phyloP scores from a whole-genome alignment of 441 rosid genomes.

The Pelargonium australe region DNA sequence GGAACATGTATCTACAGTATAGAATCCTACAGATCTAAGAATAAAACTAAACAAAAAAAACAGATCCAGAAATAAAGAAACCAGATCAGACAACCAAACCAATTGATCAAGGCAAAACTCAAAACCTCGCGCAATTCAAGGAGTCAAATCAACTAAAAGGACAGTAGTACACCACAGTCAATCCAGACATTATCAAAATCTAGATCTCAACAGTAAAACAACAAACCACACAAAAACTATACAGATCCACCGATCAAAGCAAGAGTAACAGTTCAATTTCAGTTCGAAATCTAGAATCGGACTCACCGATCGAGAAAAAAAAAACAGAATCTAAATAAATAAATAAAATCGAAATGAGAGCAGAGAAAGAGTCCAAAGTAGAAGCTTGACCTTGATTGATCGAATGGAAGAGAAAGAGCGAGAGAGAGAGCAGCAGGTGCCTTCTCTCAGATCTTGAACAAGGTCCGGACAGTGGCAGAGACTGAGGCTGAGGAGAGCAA shows the following conservation, averaged over 20 bases:
- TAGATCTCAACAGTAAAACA: not conserved
- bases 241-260: not conserved
- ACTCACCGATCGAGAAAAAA: too few species aligned
- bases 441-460: not conserved
- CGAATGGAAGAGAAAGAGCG: not conserved
- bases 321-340: not conserved
- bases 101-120: not conserved
- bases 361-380: not conserved
- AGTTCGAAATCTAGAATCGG: not conserved
- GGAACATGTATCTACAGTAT: not conserved
- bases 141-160: not conserved
- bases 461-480: not conserved
- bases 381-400: not conserved
- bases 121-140: not conserved
- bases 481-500: not conserved
- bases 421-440: not conserved
- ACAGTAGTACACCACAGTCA: not conserved
- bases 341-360: not conserved
- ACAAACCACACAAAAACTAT: not conserved
- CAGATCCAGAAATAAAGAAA: not conserved
- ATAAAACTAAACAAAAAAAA: not conserved
- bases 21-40: not conserved
- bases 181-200: not conserved
- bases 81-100: not conserved
- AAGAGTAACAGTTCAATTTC: not conserved